Conservation (phyloP, 2,329 filamentous ascomycete species). For the Ophiocordyceps camponoti-leonardi region DNA sequence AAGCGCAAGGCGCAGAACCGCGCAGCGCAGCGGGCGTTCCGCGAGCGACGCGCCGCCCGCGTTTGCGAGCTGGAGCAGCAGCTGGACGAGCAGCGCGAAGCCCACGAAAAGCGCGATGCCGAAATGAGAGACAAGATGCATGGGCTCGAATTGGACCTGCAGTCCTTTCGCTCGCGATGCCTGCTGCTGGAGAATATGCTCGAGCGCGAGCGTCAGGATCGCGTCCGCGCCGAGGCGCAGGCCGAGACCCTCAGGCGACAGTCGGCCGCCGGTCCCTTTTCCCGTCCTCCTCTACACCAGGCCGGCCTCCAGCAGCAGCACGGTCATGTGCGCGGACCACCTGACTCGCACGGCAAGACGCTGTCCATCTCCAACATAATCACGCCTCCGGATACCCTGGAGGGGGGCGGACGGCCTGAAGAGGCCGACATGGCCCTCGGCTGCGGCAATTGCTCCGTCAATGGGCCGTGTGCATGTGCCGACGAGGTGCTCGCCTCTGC, state of each 20-base stretch:
- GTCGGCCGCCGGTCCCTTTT: constrained; percentile 11
- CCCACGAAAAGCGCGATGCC: constrained; percentile 36
- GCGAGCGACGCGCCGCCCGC: constrained; percentile 70
- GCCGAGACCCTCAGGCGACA: constrained; percentile 15
- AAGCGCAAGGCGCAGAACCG: constrained; percentile 93
- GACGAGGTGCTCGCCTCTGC: constrained; percentile 39
- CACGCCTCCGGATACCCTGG: constrained; percentile 29
- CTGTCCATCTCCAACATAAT: constrained; percentile 42
- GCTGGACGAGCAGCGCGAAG: constrained; percentile 41
- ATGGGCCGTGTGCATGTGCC: constrained; percentile 38
- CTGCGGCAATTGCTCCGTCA: constrained; percentile 39
- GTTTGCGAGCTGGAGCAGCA: constrained; percentile 61
- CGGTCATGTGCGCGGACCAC: constrained; percentile 9
- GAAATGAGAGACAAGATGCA: constrained; percentile 40
- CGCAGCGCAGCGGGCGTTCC: constrained; percentile 77
- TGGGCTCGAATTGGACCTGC: constrained; percentile 46
- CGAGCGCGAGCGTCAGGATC: constrained; percentile 35
- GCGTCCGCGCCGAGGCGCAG: constrained; percentile 24
- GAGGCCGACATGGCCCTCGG: constrained; percentile 19
- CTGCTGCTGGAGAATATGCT: constrained; percentile 46
- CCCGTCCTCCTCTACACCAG: constrained; percentile 10
- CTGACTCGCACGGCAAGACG: constrained; percentile 16
- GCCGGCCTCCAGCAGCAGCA: constrained; percentile 11
- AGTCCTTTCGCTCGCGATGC: constrained; percentile 46
- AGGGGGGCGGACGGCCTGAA: constrained; percentile 10